Evolutionary conservation across 1,139 yeast genomes (phyloP).

Genomic region (Taiozyma sp.): DNA sequence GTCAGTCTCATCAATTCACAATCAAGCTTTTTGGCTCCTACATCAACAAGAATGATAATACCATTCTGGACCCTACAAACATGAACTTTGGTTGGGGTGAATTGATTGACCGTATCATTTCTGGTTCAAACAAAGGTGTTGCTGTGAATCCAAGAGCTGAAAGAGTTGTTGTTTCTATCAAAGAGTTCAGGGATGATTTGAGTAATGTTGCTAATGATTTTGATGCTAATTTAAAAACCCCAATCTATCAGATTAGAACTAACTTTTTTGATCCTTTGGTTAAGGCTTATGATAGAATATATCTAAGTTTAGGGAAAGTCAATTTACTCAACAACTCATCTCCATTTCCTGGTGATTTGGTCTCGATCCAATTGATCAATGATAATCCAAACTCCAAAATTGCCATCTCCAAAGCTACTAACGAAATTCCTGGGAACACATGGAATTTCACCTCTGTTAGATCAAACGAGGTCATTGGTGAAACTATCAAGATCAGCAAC

Average conservation of each 20-base stretch:
- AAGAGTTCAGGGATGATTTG: constrained; percentile 60
- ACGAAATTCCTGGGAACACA: constrained; percentile 44
- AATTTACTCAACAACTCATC: constrained; percentile 22
- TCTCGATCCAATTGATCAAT: constrained; percentile 32
- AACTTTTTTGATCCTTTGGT: constrained; percentile 62
- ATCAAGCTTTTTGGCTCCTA: constrained; percentile 73
- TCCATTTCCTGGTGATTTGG: constrained; percentile 27
- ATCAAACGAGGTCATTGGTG: constrained; percentile 74
- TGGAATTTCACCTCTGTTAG: constrained; percentile 82
- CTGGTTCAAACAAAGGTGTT: constrained; percentile 74
- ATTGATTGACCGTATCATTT: constrained; percentile 69
- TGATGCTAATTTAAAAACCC: constrained; percentile 38
- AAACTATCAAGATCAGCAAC: constrained; percentile 56
- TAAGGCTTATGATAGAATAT: constrained; percentile 55
- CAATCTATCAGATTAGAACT: constrained; percentile 59
- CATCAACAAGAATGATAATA: constrained; percentile 30
- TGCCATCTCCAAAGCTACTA: constrained; percentile 63
- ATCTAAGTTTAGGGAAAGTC: constrained; percentile 53
- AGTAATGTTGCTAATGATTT: constrained; percentile 36
- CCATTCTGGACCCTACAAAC: constrained; percentile 27
- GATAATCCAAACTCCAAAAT: constrained; percentile 38
- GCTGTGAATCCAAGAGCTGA: constrained; percentile 84
- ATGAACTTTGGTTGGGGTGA: constrained; percentile 89
- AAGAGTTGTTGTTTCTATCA: constrained; percentile 62
- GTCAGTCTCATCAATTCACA: constrained; percentile 67